These are phyloP conservation scores for Aspergillus heteromorphus DNA, from an alignment of 495 filamentous ascomycete species.

Conservation along the genomic window DNA sequence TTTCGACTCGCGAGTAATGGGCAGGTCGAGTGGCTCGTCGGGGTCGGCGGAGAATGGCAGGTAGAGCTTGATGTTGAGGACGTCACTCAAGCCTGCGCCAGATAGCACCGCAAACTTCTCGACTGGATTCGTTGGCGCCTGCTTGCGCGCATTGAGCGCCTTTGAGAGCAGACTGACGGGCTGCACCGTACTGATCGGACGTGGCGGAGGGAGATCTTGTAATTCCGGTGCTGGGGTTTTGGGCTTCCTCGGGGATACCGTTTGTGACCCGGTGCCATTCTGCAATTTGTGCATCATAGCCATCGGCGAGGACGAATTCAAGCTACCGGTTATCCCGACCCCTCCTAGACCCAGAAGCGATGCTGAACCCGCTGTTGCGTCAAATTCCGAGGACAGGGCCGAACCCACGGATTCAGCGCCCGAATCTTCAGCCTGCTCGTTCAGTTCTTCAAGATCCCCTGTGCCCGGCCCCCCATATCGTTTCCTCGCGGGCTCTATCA, in stretches of 20 bases:
- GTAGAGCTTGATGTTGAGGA: constrained; percentile 81
- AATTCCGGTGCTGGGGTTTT: constrained; percentile 54
- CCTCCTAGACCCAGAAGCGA: constrained; percentile 53
- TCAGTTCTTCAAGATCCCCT: constrained; percentile 36
- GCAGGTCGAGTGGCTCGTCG: constrained; percentile 67
- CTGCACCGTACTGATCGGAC: constrained; percentile 78
- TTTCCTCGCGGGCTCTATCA: constrained; percentile 53
- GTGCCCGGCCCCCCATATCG: constrained; percentile 55
- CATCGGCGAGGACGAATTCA: constrained; percentile 42
- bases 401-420: constrained; percentile 61
- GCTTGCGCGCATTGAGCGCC: constrained; percentile 71
- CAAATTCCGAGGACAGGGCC: constrained; percentile 64
- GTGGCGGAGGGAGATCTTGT: constrained; percentile 81
- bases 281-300: constrained; percentile 41
- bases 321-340: constrained; percentile 39
- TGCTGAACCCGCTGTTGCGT: constrained; percentile 56
- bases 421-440: constrained; percentile 55
- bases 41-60: constrained; percentile 72
- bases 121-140: constrained; percentile 75
- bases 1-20: constrained; percentile 70
- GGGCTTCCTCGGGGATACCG: constrained; percentile 54
- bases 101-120: constrained; percentile 81
- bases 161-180: constrained; percentile 69
- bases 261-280: constrained; percentile 31
- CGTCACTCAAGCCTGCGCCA: constrained; percentile 77